These are phyloP conservation scores for Echium plantagineum DNA, from an alignment of 257 asterid species.

Conservation along the genomic window DNA sequence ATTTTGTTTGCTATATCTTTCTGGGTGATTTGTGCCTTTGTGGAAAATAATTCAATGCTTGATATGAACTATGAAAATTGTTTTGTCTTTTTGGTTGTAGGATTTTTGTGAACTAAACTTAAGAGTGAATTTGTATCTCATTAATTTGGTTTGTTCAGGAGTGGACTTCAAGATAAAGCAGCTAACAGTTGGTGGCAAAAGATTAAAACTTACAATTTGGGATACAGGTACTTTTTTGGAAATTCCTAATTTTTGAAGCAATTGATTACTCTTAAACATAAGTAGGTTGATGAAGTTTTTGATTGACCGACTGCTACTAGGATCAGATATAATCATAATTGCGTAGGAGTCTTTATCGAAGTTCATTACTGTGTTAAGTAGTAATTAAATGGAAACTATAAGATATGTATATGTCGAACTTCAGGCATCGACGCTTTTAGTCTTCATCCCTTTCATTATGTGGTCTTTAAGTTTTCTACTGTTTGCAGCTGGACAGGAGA, in stretches of 20 bases:
- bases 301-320: not conserved
- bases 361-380: not conserved
- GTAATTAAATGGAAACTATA: not conserved
- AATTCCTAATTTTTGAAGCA: not conserved
- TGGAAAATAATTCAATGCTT: no score
- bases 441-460: not conserved
- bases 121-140: conserved; percentile 4
- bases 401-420: not conserved
- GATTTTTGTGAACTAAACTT: no score
- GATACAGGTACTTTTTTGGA: conserved; percentile 49
- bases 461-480: not conserved
- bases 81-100: no score
- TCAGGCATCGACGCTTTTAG: not conserved
- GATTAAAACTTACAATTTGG: conserved; percentile 82
- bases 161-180: conserved; percentile 89
- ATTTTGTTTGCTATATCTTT: no score
- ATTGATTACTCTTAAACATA: not conserved
- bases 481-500: conserved; percentile 79
- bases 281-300: not conserved
- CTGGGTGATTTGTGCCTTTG: no score
- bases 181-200: conserved; percentile 58
- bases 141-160: conserved; percentile 29
- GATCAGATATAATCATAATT: not conserved
- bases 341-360: not conserved
- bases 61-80: no score